These are phyloP conservation scores for Ceratobasidium sp. DNA, from an alignment of 1,284 basidiomycete genomes.

Conservation along the genomic window DNA sequence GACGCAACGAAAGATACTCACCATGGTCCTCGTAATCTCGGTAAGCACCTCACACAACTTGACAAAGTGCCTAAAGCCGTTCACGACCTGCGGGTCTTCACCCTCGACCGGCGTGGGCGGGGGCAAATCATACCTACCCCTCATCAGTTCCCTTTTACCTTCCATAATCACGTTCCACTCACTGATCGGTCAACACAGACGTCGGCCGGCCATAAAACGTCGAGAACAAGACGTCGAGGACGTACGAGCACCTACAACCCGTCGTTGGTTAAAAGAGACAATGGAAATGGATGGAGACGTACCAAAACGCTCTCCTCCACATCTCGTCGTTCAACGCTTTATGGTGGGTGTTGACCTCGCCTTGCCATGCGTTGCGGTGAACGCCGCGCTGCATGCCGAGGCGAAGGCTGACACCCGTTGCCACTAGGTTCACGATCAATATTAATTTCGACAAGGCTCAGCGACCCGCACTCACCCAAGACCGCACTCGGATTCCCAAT, in stretches of 20 bases:
- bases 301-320: conserved; percentile 36
- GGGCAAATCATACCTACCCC: conserved; percentile 21
- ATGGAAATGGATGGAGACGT: neutral
- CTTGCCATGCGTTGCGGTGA: conserved; percentile 38
- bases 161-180: neutral
- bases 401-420: conserved; percentile 39
- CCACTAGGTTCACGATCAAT: conserved; percentile 20
- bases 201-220: conserved; percentile 31
- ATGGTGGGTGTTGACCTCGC: conserved; percentile 38
- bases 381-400: conserved; percentile 37
- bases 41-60: conserved; percentile 33
- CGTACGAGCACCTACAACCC: conserved; percentile 22
- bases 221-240: conserved; percentile 32
- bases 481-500: conserved; percentile 38
- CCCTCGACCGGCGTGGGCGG: conserved; percentile 31
- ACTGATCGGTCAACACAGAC: conserved; percentile 33
- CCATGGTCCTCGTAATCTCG: conserved; percentile 36
- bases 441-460: neutral
- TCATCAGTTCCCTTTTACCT: neutral
- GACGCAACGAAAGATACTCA: neutral
- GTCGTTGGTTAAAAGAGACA: neutral
- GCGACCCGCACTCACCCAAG: conserved; percentile 14
- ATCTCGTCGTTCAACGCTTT: conserved; percentile 35
- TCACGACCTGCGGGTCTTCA: conserved; percentile 24
- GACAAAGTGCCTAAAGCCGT: conserved; percentile 22